These are phyloP conservation scores for Mediolabrus comicus DNA, from an alignment of 108 stramenopile genomes.

Conservation along the genomic window DNA sequence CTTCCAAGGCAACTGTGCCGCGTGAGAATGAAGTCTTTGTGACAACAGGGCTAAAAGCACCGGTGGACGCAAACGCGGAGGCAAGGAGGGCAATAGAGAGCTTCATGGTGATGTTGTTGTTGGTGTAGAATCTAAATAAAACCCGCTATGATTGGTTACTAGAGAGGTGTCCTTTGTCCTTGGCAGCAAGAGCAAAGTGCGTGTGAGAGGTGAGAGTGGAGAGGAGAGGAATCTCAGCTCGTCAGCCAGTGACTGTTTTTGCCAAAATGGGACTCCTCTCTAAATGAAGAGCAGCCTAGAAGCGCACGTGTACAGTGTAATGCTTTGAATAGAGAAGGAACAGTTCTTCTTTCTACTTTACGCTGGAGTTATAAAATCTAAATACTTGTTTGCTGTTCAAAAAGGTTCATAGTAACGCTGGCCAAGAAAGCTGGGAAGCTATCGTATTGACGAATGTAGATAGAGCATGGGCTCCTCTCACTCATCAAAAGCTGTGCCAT, in stretches of 20 bases:
- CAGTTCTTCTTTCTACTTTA: too few relatives aligned
- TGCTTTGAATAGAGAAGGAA: too few relatives aligned
- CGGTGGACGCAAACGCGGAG: conserved; percentile 34
- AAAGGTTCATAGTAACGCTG: conserved; percentile 78
- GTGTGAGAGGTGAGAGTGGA: too few relatives aligned
- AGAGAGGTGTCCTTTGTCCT: too few relatives aligned
- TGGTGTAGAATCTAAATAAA: not conserved
- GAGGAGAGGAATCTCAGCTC: too few relatives aligned
- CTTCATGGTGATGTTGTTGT: conserved; percentile 51
- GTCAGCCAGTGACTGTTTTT: too few relatives aligned
- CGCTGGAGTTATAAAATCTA: not conserved
- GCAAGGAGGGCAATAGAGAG: conserved; percentile 46
- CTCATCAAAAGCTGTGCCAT: conserved; percentile 72
- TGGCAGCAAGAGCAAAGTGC: too few relatives aligned
- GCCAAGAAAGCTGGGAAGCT: conserved; percentile 94
- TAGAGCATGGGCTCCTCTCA: conserved; percentile 47
- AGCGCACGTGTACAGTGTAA: too few relatives aligned
- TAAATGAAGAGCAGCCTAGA: too few relatives aligned
- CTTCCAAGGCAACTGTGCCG: conserved; percentile 33
- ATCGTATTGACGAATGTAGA: conserved; percentile 83
- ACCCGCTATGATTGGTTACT: too few relatives aligned
- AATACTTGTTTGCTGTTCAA: conserved; percentile 90
- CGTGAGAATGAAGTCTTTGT: conserved; percentile 9
- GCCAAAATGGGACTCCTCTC: too few relatives aligned
- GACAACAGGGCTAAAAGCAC: conserved; percentile 40